phyloP scores from a whole-genome alignment of 345 rosid species.

The Eucalyptus paniculata region DNA sequence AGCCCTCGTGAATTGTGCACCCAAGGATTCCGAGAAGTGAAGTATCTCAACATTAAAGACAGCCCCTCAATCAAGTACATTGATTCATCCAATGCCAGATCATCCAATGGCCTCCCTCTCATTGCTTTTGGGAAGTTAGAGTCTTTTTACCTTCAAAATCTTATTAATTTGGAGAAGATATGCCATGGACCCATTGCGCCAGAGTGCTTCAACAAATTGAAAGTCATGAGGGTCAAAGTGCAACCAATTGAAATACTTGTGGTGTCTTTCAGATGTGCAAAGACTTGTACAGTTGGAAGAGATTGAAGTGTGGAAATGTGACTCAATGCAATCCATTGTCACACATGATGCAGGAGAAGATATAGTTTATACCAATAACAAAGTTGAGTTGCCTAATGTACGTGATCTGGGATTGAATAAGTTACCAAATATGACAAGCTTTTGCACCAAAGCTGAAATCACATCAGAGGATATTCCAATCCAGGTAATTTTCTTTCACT shows the following conservation, averaged over 20 bases:
- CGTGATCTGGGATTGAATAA: rapidly evolving
- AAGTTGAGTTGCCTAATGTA: background rate
- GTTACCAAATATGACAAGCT: background rate
- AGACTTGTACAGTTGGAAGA: background rate
- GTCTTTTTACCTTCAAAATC: rapidly evolving
- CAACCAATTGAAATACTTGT: background rate
- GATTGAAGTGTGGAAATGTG: rapidly evolving
- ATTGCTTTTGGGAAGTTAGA: background rate
- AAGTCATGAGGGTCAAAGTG: rapidly evolving
- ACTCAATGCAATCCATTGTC: background rate
- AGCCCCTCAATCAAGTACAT: background rate
- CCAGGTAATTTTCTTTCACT: background rate
- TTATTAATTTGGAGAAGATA: background rate
- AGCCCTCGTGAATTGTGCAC: background rate
- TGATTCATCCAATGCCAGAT: background rate
- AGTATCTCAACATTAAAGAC: rapidly evolving
- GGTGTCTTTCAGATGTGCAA: background rate
- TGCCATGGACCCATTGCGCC: background rate
- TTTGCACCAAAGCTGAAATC: background rate
- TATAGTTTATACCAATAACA: background rate
- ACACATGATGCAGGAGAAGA: background rate
- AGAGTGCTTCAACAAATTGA: background rate
- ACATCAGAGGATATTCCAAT: background rate
- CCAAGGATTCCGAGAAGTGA: background rate
- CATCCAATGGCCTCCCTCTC: background rate